Evolutionary conservation across 2,329 filamentous ascomycete genomes (phyloP).

Genomic region (Claviceps fusiformis): DNA sequence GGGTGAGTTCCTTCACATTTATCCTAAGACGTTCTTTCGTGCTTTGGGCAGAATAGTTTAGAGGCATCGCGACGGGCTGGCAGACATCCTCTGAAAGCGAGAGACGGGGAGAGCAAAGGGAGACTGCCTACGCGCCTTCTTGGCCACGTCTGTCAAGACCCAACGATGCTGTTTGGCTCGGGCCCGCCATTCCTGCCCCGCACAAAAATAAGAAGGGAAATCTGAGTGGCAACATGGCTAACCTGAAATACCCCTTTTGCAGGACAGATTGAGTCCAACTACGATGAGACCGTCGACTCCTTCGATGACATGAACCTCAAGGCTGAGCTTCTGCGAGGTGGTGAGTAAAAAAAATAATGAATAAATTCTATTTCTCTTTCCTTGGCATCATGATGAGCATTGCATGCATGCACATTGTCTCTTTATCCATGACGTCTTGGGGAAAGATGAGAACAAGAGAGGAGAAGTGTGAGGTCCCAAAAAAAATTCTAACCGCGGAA

Average conservation of each 20-base stretch:
- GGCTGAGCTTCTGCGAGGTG: conserved; percentile 93
- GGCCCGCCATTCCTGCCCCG: conserved; percentile 1
- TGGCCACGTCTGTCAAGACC: background rate
- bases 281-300: conserved; percentile 98
- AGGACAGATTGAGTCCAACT: conserved; percentile 99
- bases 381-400: background rate
- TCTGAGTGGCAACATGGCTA: conserved; percentile 3
- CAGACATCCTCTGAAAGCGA: background rate
- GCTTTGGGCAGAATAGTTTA: background rate
- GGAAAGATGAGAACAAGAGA: background rate
- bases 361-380: conserved; percentile 1
- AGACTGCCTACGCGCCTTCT: background rate
- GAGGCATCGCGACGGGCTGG: background rate
- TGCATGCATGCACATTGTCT: background rate
- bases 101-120: background rate
- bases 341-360: conserved; percentile 23
- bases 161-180: background rate
- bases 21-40: too few species aligned
- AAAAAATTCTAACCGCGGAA: background rate
- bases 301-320: conserved; percentile 98
- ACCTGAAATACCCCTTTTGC: conserved; percentile 17
- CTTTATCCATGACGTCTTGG: background rate
- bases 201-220: background rate
- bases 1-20: conserved; percentile 47
- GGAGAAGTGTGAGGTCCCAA: background rate